Base-by-base conservation (phyloP, 441 rosid species). In the Populus hybrid region DNA sequence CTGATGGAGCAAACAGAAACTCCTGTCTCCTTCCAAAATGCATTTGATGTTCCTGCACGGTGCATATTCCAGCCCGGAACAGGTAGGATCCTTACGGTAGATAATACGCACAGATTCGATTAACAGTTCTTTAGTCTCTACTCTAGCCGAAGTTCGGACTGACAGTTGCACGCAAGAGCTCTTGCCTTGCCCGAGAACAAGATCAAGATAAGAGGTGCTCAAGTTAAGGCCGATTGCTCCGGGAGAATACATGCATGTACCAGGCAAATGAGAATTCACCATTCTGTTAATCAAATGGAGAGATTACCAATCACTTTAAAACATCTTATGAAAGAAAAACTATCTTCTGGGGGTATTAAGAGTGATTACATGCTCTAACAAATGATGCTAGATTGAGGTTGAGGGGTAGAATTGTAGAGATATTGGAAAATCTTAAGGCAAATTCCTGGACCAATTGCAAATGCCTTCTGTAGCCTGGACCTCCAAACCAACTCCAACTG, bases 1-100 rank as follows among this genome's bases (percentile, higher is more conserved):
- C 16, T 45, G 56, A 45, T 12, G 56, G 94, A 89, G 77, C 85
- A 80, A 79, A 85, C 79, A 71, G 89, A 90, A 85, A 79, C 93
- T 74, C 94, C 95, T 20, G 83, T 82, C 74, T 76, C 87, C 64
- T 91, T 95, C 83, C 84, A 83, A 79, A 89, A 81, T 80, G 79
- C 88, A 50, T 91, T 95, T n/a, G 94, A 85, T 64, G 91, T 90
- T 71, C 79, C 76, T 74, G 83, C 45, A 95, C 94, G 98, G 97
- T 86, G 88, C 89, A 31, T 93, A 92, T 80, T 85, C 92, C 7
- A 75, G 87, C 84, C 75, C 86, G 50, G 97, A 95, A 82, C 90
- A 91, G 96, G 98, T 91, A 83, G 74, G 31, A 72, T 64, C 45
- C 33, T 79, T 50, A 3, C 26, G 21, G 23, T 14, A 33, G 11